Percentiles rank a stretch among this genome's conserved stretches.
phyloP scores from a whole-genome alignment of 306 rosid species.

The Lablab purpureus region DNA sequence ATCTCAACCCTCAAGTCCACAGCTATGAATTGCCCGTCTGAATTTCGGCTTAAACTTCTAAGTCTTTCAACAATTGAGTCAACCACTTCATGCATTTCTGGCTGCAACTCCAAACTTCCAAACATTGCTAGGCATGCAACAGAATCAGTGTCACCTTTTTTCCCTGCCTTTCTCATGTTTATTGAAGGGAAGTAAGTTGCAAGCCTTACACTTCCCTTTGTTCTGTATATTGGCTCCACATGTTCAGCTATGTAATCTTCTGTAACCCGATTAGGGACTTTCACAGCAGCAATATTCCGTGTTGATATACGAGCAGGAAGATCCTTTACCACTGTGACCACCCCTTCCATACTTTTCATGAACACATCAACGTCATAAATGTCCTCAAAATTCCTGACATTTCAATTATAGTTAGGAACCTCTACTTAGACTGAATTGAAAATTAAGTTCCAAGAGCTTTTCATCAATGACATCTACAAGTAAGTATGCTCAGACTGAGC shows the following conservation, averaged over 20 bases:
- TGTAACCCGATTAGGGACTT: slow-evolving; percentile 81
- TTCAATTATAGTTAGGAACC: slow-evolving; percentile 14
- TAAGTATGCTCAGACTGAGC: neutral
- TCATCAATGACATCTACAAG: neutral
- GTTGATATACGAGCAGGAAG: slow-evolving; percentile 66
- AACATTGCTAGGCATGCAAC: slow-evolving; percentile 89
- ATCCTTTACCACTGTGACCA: slow-evolving; percentile 71
- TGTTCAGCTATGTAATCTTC: slow-evolving; percentile 75
- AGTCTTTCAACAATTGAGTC: slow-evolving; percentile 76
- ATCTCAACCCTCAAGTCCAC: slow-evolving; percentile 81
- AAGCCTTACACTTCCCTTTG: slow-evolving; percentile 68
- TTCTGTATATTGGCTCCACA: slow-evolving; percentile 66
- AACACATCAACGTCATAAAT: slow-evolving; percentile 75
- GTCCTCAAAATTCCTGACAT: slow-evolving; percentile 76
- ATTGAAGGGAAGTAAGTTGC: slow-evolving; percentile 85
- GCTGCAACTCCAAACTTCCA: slow-evolving; percentile 78
- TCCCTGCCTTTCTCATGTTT: slow-evolving; percentile 71
- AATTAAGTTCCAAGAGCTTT: slow-evolving; percentile 3
- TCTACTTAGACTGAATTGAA: slow-evolving; percentile 3
- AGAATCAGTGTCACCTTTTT: slow-evolving; percentile 58
- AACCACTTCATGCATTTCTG: slow-evolving; percentile 70
- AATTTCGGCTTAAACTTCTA: slow-evolving; percentile 75
- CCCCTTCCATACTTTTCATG: slow-evolving; percentile 71
- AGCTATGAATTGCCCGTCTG: slow-evolving; percentile 73
- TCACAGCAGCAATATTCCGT: slow-evolving; percentile 70